Percentiles rank a stretch among this genome's conserved stretches.
These are phyloP conservation scores for Fusarium bactridioides DNA, from an alignment of 2,329 filamentous ascomycete species.

Conservation along the genomic window DNA sequence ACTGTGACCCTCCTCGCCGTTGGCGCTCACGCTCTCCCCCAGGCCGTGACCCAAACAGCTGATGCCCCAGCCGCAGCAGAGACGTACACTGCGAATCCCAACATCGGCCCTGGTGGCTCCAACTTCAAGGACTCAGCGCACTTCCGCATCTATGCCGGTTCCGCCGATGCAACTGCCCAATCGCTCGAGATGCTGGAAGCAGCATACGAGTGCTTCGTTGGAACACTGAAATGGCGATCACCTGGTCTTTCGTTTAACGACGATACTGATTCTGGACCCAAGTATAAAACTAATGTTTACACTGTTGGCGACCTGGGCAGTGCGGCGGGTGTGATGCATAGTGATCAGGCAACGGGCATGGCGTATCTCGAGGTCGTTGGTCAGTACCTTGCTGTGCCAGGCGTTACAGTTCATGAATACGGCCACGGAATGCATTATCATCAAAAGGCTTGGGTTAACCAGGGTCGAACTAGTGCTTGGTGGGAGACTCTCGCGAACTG, in stretches of 20 bases:
- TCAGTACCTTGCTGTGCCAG: slow-evolving; percentile 48
- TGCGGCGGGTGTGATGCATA: slow-evolving; percentile 54
- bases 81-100: slow-evolving; percentile 43
- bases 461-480: slow-evolving; percentile 57
- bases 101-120: slow-evolving; percentile 45
- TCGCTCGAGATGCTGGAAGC: slow-evolving; percentile 55
- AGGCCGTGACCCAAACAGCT: not conserved
- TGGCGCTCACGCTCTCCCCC: slow-evolving; percentile 25
- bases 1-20: slow-evolving; percentile 23
- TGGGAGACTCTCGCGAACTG: slow-evolving; percentile 61
- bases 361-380: slow-evolving; percentile 54
- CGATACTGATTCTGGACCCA: slow-evolving; percentile 48
- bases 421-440: slow-evolving; percentile 59
- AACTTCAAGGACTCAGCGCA: slow-evolving; percentile 47
- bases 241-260: slow-evolving; percentile 49
- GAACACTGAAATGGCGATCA: slow-evolving; percentile 49
- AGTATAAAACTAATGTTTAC: slow-evolving; percentile 58
- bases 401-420: slow-evolving; percentile 58
- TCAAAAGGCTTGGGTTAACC: slow-evolving; percentile 54
- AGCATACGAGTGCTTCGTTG: slow-evolving; percentile 53
- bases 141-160: slow-evolving; percentile 50
- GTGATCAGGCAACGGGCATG: slow-evolving; percentile 50
- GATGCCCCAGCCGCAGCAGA: slow-evolving; percentile 23
- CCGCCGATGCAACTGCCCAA: slow-evolving; percentile 26
- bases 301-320: slow-evolving; percentile 46